Base-by-base conservation (phyloP, 768 basidiomycete species). In the Suillus placidus region DNA sequence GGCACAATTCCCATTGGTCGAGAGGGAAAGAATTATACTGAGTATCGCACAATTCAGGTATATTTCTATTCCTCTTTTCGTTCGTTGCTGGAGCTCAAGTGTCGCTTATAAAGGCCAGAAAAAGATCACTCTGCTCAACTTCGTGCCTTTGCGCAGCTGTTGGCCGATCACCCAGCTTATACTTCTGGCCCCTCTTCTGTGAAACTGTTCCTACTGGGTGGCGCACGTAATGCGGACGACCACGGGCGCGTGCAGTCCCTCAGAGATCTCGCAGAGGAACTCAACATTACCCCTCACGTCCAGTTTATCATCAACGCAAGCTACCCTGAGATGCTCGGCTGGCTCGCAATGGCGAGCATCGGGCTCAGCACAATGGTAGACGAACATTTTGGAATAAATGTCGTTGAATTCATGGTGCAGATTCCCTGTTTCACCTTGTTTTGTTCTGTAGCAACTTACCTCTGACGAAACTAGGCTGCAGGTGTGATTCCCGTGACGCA, bases 331-430 rank as follows among this genome's bases (percentile, higher is more conserved):
- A 83, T 98, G 66, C 83, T 95, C 4, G 72, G 76, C 6, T 89
- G 90, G 84, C 81, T 99, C 2, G 87, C 90, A 8, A 79, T 79
- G 54, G 88, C 95, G 2, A 92, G 89, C 67, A 84, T 98, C 18
- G 96, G 97, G 0, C 74, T 99, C 32, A 96, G 93, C 72, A 97
- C 97, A 16, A 99, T 99, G 97, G 85, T 95, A 0, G 95, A 99
- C 72, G 97, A 99, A 76, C 97, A 99, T 75, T 99, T 99, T 68
- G 97, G 97, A 3, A 99, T 99, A 75, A 97, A 95, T 70, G 84
- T 99, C 43, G 97, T 99, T 9, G 97, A 99, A 76, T 97, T 93
- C 71, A 97, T 99, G 96, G 96, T 93, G 58, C 68, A 85, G 76
- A 26, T 68, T 68, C 37, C 65, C 61, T 23, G 56, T 12, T 51